Evolutionary conservation across 2,329 filamentous ascomycete species (phyloP).

Genomic region (Lachnellula arida): DNA sequence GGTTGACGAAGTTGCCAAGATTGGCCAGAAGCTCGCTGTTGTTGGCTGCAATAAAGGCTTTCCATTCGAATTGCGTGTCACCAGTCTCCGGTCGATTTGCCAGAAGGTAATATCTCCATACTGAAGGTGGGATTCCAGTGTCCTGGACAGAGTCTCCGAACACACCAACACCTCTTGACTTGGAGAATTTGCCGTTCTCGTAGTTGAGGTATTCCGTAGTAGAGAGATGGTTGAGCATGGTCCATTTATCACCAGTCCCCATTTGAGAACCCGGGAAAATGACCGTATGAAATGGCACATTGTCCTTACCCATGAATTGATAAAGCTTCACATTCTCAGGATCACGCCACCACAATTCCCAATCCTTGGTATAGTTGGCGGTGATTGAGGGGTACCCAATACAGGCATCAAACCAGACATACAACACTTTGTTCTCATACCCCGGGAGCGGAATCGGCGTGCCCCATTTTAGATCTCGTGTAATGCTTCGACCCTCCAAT

Average conservation of each 20-base stretch:
- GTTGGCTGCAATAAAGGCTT: constrained; percentile 74
- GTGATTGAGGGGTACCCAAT: constrained; percentile 97
- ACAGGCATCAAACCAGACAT: constrained; percentile 82
- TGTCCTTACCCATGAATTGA: constrained; percentile 94
- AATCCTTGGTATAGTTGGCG: constrained; percentile 80
- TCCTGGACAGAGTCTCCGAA: constrained; percentile 88
- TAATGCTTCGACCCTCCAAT: constrained; percentile 81
- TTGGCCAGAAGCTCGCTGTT: constrained; percentile 82
- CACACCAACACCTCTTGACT: constrained; percentile 83
- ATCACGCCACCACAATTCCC: constrained; percentile 94
- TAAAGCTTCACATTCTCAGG: constrained; percentile 83
- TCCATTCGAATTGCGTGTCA: constrained; percentile 89
- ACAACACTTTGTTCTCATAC: constrained; percentile 76
- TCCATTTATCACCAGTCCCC: constrained; percentile 82
- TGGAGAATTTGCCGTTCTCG: constrained; percentile 87
- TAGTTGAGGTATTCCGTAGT: constrained; percentile 90
- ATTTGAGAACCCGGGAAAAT: constrained; percentile 88
- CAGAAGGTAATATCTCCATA: constrained; percentile 92
- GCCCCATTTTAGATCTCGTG: constrained; percentile 90
- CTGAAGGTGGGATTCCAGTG: constrained; percentile 76
- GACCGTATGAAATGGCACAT: constrained; percentile 76
- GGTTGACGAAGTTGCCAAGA: constrained; percentile 68
- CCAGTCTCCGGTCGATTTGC: constrained; percentile 79
- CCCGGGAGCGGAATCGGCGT: constrained; percentile 48
- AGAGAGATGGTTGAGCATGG: constrained; percentile 80